A percentile compares a stretch with the other conserved stretches of the same genome.
Evolutionary conservation across 2,329 filamentous ascomycete genomes (phyloP).

Genomic region (Bertia moriformis): DNA sequence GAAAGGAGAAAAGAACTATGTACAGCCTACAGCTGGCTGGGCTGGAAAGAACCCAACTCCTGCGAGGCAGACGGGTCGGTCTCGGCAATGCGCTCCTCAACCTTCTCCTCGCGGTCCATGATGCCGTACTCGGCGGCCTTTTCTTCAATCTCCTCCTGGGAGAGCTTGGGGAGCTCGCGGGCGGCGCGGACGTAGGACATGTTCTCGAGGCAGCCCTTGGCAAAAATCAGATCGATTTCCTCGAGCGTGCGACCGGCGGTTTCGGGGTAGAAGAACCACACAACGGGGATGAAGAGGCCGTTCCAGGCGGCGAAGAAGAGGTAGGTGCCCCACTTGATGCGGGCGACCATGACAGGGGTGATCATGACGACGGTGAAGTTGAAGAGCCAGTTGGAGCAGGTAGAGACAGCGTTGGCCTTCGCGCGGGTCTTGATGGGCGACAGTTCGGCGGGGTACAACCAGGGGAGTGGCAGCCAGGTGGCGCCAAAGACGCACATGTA

Average conservation of each 20-base stretch:
- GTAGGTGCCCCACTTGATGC: constrained; percentile 40
- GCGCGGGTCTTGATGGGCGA: constrained; percentile 32
- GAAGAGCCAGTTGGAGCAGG: constrained; percentile 42
- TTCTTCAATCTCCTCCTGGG: constrained; percentile 33
- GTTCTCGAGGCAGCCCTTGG: constrained; percentile 41
- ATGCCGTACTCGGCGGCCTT: constrained; percentile 19
- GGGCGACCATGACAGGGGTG: constrained; percentile 46
- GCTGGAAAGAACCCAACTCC: too few species aligned
- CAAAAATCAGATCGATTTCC: constrained; percentile 25
- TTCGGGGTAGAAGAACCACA: constrained; percentile 13
- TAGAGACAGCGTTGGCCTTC: constrained; percentile 36
- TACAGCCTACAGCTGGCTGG: too few species aligned
- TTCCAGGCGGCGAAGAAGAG: constrained; percentile 39
- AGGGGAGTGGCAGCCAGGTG: constrained; percentile 22
- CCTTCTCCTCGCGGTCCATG: too few species aligned
- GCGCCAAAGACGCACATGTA: constrained; percentile 14
- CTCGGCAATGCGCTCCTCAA: too few species aligned
- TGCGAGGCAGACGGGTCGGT: too few species aligned
- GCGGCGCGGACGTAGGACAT: constrained; percentile 44
- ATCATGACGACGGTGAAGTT: constrained; percentile 41
- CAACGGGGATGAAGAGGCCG: constrained; percentile 27
- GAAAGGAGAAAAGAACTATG: too few species aligned
- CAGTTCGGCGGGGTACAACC: constrained; percentile 40
- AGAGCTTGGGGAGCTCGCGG: constrained; percentile 36
- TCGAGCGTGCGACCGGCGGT: constrained; percentile 31